Conservation (phyloP, 202 grass and related monocot genomes). For the Musa balbisiana region DNA sequence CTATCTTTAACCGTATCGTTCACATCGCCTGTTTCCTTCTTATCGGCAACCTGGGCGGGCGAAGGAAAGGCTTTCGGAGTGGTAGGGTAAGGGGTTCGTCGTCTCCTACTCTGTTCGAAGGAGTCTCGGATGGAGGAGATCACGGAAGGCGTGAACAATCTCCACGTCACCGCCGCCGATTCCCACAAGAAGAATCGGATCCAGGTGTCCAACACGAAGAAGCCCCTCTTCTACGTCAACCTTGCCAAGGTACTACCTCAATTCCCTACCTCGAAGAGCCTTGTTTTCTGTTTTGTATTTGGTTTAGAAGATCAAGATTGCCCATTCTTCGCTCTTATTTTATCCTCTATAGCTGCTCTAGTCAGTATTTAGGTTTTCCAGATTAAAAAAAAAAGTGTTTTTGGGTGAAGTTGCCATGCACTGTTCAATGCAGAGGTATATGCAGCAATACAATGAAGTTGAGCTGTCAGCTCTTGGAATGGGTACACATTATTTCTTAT, state of each 20-base stretch:
- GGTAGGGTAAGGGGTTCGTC: constrained; percentile 2
- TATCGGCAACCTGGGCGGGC: too few species aligned
- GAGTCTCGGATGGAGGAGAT: neutral
- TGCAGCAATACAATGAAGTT: constrained; percentile 22
- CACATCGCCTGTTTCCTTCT: too few species aligned
- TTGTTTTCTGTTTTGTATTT: neutral
- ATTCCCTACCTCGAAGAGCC: neutral
- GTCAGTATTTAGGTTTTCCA: too few species aligned
- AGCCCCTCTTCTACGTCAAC: constrained; percentile 20
- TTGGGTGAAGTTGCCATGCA: neutral
- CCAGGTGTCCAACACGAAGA: constrained; percentile 14
- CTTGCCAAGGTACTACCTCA: constrained; percentile 2
- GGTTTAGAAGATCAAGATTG: neutral
- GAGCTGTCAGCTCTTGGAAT: constrained; percentile 27
- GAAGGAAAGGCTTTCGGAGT: too few species aligned
- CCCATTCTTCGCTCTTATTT: neutral
- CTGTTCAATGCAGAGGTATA: constrained; percentile 17
- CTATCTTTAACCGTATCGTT: too few species aligned
- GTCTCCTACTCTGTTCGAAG: neutral
- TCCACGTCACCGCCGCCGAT: neutral
- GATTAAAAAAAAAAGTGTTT: too few species aligned
- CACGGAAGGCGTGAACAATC: constrained; percentile 12
- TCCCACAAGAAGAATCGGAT: constrained; percentile 13
- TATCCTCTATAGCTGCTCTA: neutral
- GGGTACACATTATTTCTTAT: neutral